Conservation (phyloP, 768 basidiomycete genomes). For the Tulasnella sp. region DNA sequence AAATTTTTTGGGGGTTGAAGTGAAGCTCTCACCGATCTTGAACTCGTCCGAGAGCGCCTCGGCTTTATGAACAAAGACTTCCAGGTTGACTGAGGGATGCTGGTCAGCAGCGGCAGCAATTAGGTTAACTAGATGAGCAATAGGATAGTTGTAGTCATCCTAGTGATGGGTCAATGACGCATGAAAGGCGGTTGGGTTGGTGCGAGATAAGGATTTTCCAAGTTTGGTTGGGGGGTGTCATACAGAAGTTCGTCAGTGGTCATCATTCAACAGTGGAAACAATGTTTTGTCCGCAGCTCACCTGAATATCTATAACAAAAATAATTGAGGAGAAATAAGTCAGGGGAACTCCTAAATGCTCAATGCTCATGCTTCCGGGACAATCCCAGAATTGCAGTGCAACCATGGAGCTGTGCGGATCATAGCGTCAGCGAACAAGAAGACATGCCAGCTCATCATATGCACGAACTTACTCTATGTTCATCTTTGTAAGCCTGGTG, state of each 20-base stretch:
- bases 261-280: neutral
- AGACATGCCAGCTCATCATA: conserved; percentile 8
- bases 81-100: conserved; percentile 65
- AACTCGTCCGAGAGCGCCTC: conserved; percentile 77
- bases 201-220: neutral
- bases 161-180: conserved; percentile 23
- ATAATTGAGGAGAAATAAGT: conserved; percentile 73
- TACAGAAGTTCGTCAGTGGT: conserved; percentile 3
- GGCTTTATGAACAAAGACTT: conserved; percentile 92
- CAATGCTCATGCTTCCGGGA: conserved; percentile 70
- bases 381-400: conserved; percentile 94
- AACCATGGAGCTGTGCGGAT: conserved; percentile 58
- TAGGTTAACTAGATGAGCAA: conserved; percentile 69
- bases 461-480: conserved; percentile 48
- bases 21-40: conserved; percentile 53
- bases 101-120: conserved; percentile 62
- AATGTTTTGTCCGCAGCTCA: conserved; percentile 28
- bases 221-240: conserved; percentile 1
- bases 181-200: neutral
- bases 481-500: conserved; percentile 56
- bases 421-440: conserved; percentile 6
- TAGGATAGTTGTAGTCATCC: conserved; percentile 76
- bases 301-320: conserved; percentile 92
- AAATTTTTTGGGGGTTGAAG: neutral
- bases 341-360: conserved; percentile 61